Conservation (phyloP, 148 eudicot genomes). For the Fagopyrum homotropicum region DNA sequence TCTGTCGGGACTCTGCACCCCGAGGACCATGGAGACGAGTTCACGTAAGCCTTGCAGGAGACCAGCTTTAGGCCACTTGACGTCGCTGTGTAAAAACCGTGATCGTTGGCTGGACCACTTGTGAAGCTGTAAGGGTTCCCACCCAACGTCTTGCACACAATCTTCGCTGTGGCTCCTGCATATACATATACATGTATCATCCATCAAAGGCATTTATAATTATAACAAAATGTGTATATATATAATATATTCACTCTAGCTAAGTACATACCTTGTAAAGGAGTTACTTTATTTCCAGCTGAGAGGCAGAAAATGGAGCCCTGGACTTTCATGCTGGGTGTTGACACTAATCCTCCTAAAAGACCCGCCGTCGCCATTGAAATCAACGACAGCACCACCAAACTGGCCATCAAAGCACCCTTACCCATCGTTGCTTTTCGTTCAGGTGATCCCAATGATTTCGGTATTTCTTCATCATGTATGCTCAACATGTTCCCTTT, state of each 20-base stretch:
- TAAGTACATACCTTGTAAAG: background rate
- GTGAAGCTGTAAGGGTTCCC: background rate
- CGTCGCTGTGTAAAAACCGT: background rate
- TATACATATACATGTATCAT: background rate
- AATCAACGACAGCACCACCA: background rate
- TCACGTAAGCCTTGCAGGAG: background rate
- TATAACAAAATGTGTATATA: background rate
- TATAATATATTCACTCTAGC: background rate
- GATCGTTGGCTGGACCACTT: background rate
- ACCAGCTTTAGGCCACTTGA: background rate
- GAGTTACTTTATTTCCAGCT: background rate
- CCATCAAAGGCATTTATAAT: background rate
- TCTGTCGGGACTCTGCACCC: slow-evolving; percentile 6
- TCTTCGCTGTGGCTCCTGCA: background rate
- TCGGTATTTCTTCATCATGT: background rate
- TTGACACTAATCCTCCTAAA: background rate
- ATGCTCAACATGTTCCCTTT: background rate
- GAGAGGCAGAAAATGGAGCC: slow-evolving; percentile 11
- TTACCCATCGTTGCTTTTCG: background rate
- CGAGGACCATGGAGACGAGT: background rate
- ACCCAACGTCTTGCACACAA: background rate
- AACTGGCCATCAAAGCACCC: background rate
- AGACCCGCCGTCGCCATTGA: background rate
- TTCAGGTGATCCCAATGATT: background rate
- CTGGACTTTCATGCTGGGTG: slow-evolving; percentile 1